Evolutionary conservation across 228 moss, liverwort and hornwort genomes (phyloP).

Genomic region (Sphagnum fallax): DNA sequence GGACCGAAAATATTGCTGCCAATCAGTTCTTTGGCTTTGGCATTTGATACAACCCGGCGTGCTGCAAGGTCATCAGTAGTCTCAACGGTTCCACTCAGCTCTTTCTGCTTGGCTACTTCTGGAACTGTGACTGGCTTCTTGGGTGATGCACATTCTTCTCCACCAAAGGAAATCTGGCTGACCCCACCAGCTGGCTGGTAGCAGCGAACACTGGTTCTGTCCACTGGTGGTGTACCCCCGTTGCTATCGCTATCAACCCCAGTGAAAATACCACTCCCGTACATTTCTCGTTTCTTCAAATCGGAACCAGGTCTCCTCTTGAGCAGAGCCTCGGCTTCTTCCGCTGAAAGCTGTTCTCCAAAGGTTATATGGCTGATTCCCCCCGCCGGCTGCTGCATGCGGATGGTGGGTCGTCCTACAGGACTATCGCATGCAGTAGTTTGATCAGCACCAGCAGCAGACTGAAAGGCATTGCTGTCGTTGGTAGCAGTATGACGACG

Average conservation of each 20-base stretch:
- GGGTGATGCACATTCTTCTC: slow-evolving; percentile 41
- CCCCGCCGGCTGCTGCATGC: slow-evolving; percentile 38
- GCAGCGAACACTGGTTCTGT: background rate
- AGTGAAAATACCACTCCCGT: background rate
- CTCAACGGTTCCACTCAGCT: slow-evolving; percentile 57
- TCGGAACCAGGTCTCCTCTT: background rate
- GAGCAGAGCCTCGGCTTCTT: background rate
- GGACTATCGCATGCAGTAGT: slow-evolving; percentile 41
- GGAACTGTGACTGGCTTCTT: slow-evolving; percentile 62
- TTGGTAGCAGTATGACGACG: slow-evolving; percentile 41
- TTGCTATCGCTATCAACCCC: background rate
- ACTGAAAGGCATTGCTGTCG: slow-evolving; percentile 49
- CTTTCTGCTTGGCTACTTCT: slow-evolving; percentile 69
- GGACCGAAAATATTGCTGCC: slow-evolving; percentile 96
- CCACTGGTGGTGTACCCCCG: background rate
- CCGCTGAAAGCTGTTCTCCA: background rate
- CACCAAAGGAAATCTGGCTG: slow-evolving; percentile 58
- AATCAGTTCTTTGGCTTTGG: slow-evolving; percentile 77
- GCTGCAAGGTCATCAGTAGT: slow-evolving; percentile 56
- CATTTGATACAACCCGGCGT: slow-evolving; percentile 57
- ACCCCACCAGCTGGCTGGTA: slow-evolving; percentile 73
- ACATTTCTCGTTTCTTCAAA: background rate
- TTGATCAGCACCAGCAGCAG: slow-evolving; percentile 33
- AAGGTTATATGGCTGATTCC: background rate
- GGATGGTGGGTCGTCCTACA: slow-evolving; percentile 53